Evolutionary conservation across 768 basidiomycete species (phyloP).

Genomic region (Mrakia blollopis): DNA sequence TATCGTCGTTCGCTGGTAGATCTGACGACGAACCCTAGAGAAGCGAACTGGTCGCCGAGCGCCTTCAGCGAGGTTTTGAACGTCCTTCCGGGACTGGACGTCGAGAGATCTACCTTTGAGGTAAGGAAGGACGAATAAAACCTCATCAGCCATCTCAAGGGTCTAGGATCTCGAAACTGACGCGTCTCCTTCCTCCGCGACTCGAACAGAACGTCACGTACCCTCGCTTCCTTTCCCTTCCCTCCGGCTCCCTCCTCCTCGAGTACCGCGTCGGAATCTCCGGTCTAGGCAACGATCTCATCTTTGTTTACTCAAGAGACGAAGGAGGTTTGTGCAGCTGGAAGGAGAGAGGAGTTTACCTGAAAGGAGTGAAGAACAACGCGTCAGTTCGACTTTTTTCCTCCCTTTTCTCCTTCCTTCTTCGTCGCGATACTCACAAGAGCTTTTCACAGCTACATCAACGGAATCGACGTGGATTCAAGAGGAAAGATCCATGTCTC

Average conservation of each 20-base stretch:
- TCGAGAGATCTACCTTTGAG: not conserved
- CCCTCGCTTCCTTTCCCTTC: slow-evolving; percentile 13
- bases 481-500: not conserved
- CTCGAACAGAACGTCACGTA: slow-evolving; percentile 1
- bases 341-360: not conserved
- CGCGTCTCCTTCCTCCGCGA: not conserved
- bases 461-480: not conserved
- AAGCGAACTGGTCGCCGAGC: not conserved
- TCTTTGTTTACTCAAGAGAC: slow-evolving; percentile 6
- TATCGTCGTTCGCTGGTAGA: not conserved
- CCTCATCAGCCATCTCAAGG: not conserved
- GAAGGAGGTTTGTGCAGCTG: too few relatives aligned
- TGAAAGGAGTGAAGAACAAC: slow-evolving; percentile 2
- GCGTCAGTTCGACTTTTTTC: not conserved
- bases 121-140: not conserved
- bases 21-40: not conserved
- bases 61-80: not conserved
- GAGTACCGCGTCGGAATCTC: slow-evolving; percentile 9
- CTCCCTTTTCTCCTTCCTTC: too few relatives aligned
- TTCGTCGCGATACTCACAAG: not conserved
- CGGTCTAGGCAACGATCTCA: not conserved
- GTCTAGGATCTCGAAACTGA: not conserved
- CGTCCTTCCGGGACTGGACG: not conserved
- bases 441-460: not conserved
- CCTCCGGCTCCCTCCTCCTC: slow-evolving; percentile 9